These are phyloP conservation scores for Pseudogymnoascus sp. DNA, from an alignment of 2,329 filamentous ascomycete species.

Conservation along the genomic window DNA sequence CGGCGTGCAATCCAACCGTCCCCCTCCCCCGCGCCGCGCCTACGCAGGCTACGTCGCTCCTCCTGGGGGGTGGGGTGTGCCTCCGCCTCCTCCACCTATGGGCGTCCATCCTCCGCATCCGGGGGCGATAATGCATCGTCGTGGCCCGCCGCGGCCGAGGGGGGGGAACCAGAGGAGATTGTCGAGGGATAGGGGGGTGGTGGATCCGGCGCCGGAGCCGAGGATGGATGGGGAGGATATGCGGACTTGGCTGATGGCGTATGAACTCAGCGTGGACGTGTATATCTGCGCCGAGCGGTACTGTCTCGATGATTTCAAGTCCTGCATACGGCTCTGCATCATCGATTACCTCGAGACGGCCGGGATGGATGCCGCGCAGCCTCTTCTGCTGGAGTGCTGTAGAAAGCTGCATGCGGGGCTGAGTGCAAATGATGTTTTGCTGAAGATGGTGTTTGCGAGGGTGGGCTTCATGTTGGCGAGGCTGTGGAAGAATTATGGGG, in stretches of 20 bases:
- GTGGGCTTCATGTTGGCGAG: slow-evolving; percentile 41
- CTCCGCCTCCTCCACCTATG: slow-evolving; percentile 17
- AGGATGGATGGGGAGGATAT: slow-evolving; percentile 38
- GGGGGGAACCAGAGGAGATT: slow-evolving; percentile 18
- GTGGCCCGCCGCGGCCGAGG: slow-evolving; percentile 17
- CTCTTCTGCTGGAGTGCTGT: slow-evolving; percentile 36
- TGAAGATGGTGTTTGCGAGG: slow-evolving; percentile 43
- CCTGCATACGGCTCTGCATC: slow-evolving; percentile 34
- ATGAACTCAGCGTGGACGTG: slow-evolving; percentile 41
- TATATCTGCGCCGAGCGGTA: slow-evolving; percentile 44
- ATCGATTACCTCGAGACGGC: slow-evolving; percentile 36
- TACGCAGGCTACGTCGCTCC: slow-evolving; percentile 11
- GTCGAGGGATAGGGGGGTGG: slow-evolving; percentile 15
- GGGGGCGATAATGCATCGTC: slow-evolving; percentile 11
- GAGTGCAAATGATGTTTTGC: slow-evolving; percentile 36
- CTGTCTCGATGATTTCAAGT: slow-evolving; percentile 40
- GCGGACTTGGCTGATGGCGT: slow-evolving; percentile 40
- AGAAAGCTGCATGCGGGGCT: slow-evolving; percentile 37
- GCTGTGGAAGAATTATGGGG: slow-evolving; percentile 36
- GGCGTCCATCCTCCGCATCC: slow-evolving; percentile 9
- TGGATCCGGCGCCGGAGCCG: slow-evolving; percentile 18
- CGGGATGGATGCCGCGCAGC: slow-evolving; percentile 24
- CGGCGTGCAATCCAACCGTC: slow-evolving; percentile 28
- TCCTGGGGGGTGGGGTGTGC: slow-evolving; percentile 10
- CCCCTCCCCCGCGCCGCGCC: slow-evolving; percentile 19